These are phyloP conservation scores for Omphalea diandra DNA, from an alignment of 441 rosid genomes.

Conservation along the genomic window DNA sequence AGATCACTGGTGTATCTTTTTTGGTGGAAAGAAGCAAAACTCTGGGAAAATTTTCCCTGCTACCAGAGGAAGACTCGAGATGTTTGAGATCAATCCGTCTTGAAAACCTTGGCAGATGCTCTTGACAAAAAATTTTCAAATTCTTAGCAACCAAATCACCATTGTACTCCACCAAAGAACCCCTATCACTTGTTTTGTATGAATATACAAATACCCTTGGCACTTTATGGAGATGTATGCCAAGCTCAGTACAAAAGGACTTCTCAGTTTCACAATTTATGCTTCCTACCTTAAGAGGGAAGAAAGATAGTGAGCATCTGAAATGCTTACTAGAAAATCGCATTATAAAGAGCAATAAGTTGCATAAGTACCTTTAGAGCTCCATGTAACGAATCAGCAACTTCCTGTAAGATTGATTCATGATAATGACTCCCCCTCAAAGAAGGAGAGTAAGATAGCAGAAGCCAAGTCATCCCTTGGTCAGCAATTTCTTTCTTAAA, in stretches of 20 bases:
- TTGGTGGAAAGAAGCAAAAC: constrained; percentile 82
- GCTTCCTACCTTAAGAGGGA: constrained; percentile 55
- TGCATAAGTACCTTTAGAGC: constrained; percentile 62
- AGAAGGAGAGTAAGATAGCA: constrained; percentile 56
- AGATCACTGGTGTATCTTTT: constrained; percentile 74
- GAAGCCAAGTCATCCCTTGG: constrained; percentile 90
- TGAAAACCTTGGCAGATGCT: constrained; percentile 73
- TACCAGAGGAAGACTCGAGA: constrained; percentile 36
- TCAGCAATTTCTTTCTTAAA: constrained; percentile 64
- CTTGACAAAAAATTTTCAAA: constrained; percentile 72
- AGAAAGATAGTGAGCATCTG: constrained; percentile 11
- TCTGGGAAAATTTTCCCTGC: constrained; percentile 42
- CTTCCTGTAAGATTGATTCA: constrained; percentile 65
- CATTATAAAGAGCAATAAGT: neutral
- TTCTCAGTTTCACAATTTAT: constrained; percentile 72
- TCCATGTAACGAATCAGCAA: constrained; percentile 61
- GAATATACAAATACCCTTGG: constrained; percentile 74
- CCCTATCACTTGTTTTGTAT: constrained; percentile 47
- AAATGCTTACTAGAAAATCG: constrained; percentile 10
- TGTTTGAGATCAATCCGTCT: constrained; percentile 46
- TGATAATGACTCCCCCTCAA: constrained; percentile 46
- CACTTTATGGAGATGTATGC: constrained; percentile 43
- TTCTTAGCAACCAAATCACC: constrained; percentile 55
- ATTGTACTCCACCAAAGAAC: constrained; percentile 68
- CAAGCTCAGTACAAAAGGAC: constrained; percentile 69